Percentiles rank a stretch among this genome's conserved stretches.
These are phyloP conservation scores for Fusarium sacchari DNA, from an alignment of 2,329 filamentous ascomycete genomes.

Conservation along the genomic window DNA sequence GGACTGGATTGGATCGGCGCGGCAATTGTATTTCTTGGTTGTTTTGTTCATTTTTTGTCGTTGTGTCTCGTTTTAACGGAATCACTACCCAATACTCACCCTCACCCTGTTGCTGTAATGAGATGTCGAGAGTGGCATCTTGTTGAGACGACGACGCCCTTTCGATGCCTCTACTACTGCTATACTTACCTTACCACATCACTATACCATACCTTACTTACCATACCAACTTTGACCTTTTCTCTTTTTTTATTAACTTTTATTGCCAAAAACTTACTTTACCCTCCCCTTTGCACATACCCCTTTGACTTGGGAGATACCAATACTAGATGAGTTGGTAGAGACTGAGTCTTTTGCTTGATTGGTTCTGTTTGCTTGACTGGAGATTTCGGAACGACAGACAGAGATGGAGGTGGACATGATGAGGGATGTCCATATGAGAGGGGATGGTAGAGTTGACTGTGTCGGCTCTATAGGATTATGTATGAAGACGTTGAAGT, in stretches of 20 bases:
- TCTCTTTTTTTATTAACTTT: slow-evolving; percentile 17
- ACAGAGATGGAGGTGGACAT: slow-evolving; percentile 3
- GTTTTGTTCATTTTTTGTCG: slow-evolving; percentile 27
- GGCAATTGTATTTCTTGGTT: slow-evolving; percentile 39
- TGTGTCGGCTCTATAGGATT: slow-evolving; percentile 28
- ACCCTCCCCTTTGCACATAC: slow-evolving; percentile 37
- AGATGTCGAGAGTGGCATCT: slow-evolving; percentile 22
- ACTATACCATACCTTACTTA: slow-evolving; percentile 10
- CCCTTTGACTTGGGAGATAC: slow-evolving; percentile 15
- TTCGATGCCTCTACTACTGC: neutral
- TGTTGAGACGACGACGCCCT: neutral
- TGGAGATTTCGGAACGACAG: slow-evolving; percentile 21
- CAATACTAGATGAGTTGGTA: slow-evolving; percentile 21
- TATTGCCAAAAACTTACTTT: slow-evolving; percentile 6
- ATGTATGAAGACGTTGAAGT: slow-evolving; percentile 22
- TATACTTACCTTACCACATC: slow-evolving; percentile 35
- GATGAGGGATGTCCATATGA: slow-evolving; percentile 3
- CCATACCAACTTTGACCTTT: slow-evolving; percentile 1
- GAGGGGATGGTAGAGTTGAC: slow-evolving; percentile 23
- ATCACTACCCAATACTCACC: slow-evolving; percentile 31
- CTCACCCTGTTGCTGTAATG: slow-evolving; percentile 9
- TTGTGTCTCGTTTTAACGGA: slow-evolving; percentile 31
- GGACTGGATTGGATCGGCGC: slow-evolving; percentile 46
- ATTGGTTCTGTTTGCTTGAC: slow-evolving; percentile 24
- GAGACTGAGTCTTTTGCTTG: slow-evolving; percentile 15